phyloP scores from a whole-genome alignment of 441 rosid species.

The Pelargonium cotyledonis region DNA sequence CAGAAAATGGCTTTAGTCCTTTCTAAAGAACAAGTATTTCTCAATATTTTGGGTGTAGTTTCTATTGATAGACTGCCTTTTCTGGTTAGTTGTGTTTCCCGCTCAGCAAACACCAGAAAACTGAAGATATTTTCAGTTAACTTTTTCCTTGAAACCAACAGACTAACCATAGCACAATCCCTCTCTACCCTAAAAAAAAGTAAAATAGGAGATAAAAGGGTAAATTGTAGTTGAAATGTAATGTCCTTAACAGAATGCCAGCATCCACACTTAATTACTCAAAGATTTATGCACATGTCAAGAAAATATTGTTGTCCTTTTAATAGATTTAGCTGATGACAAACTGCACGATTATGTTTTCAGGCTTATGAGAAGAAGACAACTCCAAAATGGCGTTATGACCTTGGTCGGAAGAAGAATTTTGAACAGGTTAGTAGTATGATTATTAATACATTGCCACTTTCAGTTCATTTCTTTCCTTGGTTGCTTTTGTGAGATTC shows the following conservation, averaged over 20 bases:
- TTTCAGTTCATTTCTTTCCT: constrained; percentile 10
- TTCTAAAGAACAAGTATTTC: background rate
- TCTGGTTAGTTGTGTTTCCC: too few species aligned
- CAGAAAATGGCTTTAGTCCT: background rate
- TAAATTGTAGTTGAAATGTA: too few species aligned
- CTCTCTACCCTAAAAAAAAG: too few species aligned
- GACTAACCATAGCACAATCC: background rate
- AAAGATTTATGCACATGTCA: too few species aligned
- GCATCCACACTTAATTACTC: too few species aligned
- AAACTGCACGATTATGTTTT: constrained; percentile 15
- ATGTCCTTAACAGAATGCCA: too few species aligned
- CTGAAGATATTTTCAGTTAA: background rate
- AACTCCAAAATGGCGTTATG: constrained; percentile 76
- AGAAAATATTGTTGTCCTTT: background rate
- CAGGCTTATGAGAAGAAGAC: constrained; percentile 89
- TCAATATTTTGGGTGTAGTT: background rate
- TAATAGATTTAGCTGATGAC: constrained; percentile 5
- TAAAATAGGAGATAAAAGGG: too few species aligned
- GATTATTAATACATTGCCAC: constrained; percentile 10
- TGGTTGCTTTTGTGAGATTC: background rate
- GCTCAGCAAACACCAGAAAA: background rate
- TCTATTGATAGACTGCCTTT: too few species aligned
- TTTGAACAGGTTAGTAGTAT: constrained; percentile 59
- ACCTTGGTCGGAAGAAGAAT: constrained; percentile 65
- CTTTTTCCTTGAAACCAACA: background rate